phyloP scores from a whole-genome alignment of 495 filamentous ascomycete genomes.

The Alectoria sarmentosa region DNA sequence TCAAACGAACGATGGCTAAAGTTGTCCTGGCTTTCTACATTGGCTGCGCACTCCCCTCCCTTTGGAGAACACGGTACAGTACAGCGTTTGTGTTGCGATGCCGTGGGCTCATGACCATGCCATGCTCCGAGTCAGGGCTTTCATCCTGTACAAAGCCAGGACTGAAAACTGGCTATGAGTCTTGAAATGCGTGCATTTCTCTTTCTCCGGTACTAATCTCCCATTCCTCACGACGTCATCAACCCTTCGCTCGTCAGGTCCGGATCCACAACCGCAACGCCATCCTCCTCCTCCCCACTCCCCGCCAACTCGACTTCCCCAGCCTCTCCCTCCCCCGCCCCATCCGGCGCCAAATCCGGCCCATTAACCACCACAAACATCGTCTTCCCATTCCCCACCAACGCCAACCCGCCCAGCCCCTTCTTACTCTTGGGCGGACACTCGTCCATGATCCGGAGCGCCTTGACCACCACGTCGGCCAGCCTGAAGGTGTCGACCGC shows the following conservation, averaged over 20 bases:
- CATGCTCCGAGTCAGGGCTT: neutral
- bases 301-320: neutral
- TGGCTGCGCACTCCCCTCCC: neutral
- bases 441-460: neutral
- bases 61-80: neutral
- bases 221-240: too few relatives aligned
- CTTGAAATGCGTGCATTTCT: too few relatives aligned
- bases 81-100: neutral
- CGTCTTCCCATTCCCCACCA: neutral
- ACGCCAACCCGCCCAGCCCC: neutral
- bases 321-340: neutral
- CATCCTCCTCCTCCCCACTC: neutral
- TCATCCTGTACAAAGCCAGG: too few relatives aligned
- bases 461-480: neutral
- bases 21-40: neutral
- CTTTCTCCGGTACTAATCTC: too few relatives aligned
- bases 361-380: slow-evolving; percentile 12
- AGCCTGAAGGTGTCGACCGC: slow-evolving; percentile 1
- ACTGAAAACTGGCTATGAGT: too few relatives aligned
- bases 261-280: neutral
- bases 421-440: slow-evolving; percentile 5
- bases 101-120: neutral
- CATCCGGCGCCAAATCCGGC: neutral
- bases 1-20: neutral
- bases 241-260: too few relatives aligned